Conservation (phyloP, 306 rosid species). For the Vigna trinervia region DNA sequence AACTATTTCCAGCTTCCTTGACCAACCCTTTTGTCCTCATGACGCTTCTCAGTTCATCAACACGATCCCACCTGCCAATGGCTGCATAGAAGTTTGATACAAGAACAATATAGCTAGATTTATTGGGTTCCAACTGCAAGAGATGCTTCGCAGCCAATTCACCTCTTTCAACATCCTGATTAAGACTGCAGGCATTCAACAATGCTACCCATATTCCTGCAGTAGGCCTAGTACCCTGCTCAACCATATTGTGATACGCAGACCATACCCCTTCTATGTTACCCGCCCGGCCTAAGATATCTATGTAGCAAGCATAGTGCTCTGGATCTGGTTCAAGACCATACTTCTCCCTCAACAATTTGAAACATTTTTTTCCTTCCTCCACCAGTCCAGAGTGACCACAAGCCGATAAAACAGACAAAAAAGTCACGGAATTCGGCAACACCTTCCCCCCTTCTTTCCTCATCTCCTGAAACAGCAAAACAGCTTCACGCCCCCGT, state of each 20-base stretch:
- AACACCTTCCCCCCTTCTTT: constrained; percentile 51
- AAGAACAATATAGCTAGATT: constrained; percentile 58
- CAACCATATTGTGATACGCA: constrained; percentile 47
- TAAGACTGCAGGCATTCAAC: constrained; percentile 63
- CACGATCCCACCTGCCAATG: constrained; percentile 67
- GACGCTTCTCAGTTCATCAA: constrained; percentile 58
- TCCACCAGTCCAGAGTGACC: constrained; percentile 67
- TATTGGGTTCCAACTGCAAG: constrained; percentile 60
- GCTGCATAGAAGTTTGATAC: constrained; percentile 69
- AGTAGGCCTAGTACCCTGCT: constrained; percentile 49
- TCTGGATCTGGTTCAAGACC: constrained; percentile 59
- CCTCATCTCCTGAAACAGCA: constrained; percentile 53
- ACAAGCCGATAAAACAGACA: constrained; percentile 57
- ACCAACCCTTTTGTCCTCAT: constrained; percentile 59
- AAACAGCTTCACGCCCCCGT: constrained; percentile 52
- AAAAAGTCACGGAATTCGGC: constrained; percentile 63
- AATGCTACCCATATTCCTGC: constrained; percentile 62
- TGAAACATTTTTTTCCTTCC: constrained; percentile 59
- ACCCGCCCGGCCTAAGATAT: constrained; percentile 66
- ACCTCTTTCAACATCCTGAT: constrained; percentile 57
- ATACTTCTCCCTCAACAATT: constrained; percentile 51
- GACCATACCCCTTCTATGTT: constrained; percentile 63
- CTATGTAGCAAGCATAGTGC: constrained; percentile 67
- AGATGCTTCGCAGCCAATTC: constrained; percentile 63
- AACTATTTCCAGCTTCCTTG: constrained; percentile 74